phyloP scores from a whole-genome alignment of 768 basidiomycete genomes.

The Kwoniella sp. region DNA sequence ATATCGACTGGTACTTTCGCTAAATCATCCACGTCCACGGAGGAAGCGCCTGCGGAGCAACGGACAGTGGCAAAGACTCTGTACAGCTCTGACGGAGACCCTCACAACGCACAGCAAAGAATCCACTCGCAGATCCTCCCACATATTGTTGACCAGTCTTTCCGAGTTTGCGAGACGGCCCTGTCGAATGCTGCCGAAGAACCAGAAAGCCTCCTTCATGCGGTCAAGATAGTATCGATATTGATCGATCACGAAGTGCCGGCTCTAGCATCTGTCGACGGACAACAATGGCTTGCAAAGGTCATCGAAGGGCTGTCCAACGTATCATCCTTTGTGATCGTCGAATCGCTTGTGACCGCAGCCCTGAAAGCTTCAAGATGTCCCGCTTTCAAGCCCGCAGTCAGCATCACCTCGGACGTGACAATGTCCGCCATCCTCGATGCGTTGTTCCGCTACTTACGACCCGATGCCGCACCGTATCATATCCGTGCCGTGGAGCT shows the following conservation, averaged over 20 bases:
- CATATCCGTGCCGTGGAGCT: constrained; percentile 79
- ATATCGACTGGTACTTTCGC: background rate
- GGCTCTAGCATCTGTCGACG: constrained; percentile 14
- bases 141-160: constrained; percentile 30
- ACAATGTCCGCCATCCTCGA: constrained; percentile 55
- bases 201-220: constrained; percentile 3
- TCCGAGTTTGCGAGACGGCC: constrained; percentile 27
- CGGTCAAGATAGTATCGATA: constrained; percentile 11
- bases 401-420: constrained; percentile 62
- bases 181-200: background rate
- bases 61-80: constrained; percentile 7
- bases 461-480: constrained; percentile 67
- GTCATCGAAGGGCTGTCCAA: constrained; percentile 64
- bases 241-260: constrained; percentile 28
- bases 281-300: constrained; percentile 63
- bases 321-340: constrained; percentile 68
- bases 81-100: constrained; percentile 4
- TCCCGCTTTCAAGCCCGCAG: constrained; percentile 60
- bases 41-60: background rate
- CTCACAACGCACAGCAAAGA: background rate
- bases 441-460: constrained; percentile 70
- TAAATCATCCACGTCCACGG: background rate
- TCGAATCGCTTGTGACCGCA: constrained; percentile 68
- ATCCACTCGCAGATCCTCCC: constrained; percentile 25
- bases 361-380: constrained; percentile 56